phyloP scores from a whole-genome alignment of 306 rosid genomes.

The Clitoria ternatea region DNA sequence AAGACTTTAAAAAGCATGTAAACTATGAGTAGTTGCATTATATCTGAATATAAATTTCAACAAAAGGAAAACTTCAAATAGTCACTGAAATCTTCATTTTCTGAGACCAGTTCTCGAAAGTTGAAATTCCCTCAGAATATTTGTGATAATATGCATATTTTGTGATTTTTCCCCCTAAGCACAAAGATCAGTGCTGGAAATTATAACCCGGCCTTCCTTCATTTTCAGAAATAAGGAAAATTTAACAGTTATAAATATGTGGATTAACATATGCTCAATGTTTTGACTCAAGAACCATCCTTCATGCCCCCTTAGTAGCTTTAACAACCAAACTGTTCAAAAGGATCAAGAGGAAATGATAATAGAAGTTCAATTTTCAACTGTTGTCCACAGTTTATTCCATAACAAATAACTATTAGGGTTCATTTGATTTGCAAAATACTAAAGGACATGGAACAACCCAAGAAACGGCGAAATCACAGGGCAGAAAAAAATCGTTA shows the following conservation, averaged over 20 bases:
- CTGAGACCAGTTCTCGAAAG: background rate
- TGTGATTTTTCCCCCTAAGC: background rate
- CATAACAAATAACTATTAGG: constrained; percentile 12
- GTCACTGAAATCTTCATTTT: constrained; percentile 2
- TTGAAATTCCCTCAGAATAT: background rate
- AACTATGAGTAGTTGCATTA: background rate
- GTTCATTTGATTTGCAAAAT: no score
- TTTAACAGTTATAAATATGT: background rate
- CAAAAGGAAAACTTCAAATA: background rate
- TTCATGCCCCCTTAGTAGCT: background rate
- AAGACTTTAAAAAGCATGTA: background rate
- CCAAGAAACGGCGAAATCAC: no score
- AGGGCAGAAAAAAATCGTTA: no score
- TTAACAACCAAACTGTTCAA: background rate
- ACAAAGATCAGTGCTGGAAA: background rate
- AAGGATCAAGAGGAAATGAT: background rate
- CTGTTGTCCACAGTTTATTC: background rate
- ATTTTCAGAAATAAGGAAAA: constrained; percentile 9
- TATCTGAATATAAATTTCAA: background rate
- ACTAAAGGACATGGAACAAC: no score
- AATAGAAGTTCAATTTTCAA: background rate
- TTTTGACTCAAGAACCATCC: background rate
- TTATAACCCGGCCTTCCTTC: background rate
- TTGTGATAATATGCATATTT: background rate
- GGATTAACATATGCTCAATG: background rate